A percentile compares a stretch with the other conserved stretches of the same genome.
These are phyloP conservation scores for Podosphaera fusca DNA, from an alignment of 2,329 filamentous ascomycete genomes.

Conservation along the genomic window DNA sequence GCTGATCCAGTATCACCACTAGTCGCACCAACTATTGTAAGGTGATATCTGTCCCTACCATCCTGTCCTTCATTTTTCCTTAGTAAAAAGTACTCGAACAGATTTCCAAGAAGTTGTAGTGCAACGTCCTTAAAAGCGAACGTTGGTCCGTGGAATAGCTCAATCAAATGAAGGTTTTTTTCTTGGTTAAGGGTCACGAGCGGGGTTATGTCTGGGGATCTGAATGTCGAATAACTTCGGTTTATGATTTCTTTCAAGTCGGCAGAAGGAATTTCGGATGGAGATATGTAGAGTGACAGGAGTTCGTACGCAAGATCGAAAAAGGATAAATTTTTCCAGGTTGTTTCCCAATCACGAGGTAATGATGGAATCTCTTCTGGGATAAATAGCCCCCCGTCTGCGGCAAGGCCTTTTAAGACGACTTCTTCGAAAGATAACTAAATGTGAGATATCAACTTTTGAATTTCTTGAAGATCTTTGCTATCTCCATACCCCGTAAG, in stretches of 20 bases:
- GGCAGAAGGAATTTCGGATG: slow-evolving; percentile 53
- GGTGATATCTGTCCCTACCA: slow-evolving; percentile 40
- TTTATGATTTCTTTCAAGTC: slow-evolving; percentile 69
- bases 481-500: slow-evolving; percentile 29
- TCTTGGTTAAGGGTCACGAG: slow-evolving; percentile 49
- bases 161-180: slow-evolving; percentile 60
- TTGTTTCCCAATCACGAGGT: slow-evolving; percentile 36
- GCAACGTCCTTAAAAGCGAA: slow-evolving; percentile 94
- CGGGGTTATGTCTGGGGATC: slow-evolving; percentile 54
- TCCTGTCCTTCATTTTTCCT: slow-evolving; percentile 48
- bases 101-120: slow-evolving; percentile 82
- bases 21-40: slow-evolving; percentile 72
- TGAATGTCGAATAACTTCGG: slow-evolving; percentile 76
- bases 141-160: slow-evolving; percentile 89
- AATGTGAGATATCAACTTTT: slow-evolving; percentile 3
- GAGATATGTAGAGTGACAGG: slow-evolving; percentile 69
- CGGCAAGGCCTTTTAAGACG: slow-evolving; percentile 69
- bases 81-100: slow-evolving; percentile 74
- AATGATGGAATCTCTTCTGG: slow-evolving; percentile 56
- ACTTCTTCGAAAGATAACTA: slow-evolving; percentile 80
- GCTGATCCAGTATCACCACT: slow-evolving; percentile 81
- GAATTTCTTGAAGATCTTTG: slow-evolving; percentile 4
- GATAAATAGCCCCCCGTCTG: slow-evolving; percentile 74
- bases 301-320: slow-evolving; percentile 65
- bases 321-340: slow-evolving; percentile 61